phyloP scores from a whole-genome alignment of 1,139 yeast genomes.

The Lodderomyces elongisporus region DNA sequence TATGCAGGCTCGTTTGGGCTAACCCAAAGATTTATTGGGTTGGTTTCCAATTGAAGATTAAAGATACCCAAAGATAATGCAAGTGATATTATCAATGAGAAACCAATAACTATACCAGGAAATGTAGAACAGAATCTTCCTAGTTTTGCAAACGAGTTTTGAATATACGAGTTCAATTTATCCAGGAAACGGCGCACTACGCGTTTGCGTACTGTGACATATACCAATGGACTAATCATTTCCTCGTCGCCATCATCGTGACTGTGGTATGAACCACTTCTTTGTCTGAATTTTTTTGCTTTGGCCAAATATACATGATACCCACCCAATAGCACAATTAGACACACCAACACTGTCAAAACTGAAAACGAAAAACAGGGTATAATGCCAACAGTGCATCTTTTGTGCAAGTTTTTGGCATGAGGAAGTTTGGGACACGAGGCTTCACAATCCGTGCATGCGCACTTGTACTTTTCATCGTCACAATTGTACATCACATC shows the following conservation, averaged over 20 bases:
- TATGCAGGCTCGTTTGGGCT: slow-evolving; percentile 72
- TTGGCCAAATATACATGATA: slow-evolving; percentile 31
- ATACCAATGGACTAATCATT: slow-evolving; percentile 15
- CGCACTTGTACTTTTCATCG: slow-evolving; percentile 65
- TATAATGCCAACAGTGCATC: slow-evolving; percentile 55
- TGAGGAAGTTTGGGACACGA: slow-evolving; percentile 69
- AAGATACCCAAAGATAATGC: slow-evolving; percentile 51
- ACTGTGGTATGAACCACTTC: slow-evolving; percentile 7
- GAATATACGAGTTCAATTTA: slow-evolving; percentile 16
- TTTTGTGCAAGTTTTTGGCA: slow-evolving; percentile 27
- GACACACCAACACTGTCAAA: slow-evolving; percentile 43
- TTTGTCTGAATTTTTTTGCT: slow-evolving; percentile 8
- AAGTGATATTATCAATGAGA: slow-evolving; percentile 39
- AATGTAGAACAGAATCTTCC: slow-evolving; percentile 55
- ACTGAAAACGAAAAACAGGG: slow-evolving; percentile 74
- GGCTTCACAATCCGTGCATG: slow-evolving; percentile 83
- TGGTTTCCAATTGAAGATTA: slow-evolving; percentile 58
- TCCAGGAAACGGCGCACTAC: slow-evolving; percentile 10
- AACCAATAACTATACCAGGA: slow-evolving; percentile 52
- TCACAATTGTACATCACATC: slow-evolving; percentile 52
- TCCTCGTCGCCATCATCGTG: slow-evolving; percentile 18
- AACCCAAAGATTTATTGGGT: slow-evolving; percentile 88
- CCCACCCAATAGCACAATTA: slow-evolving; percentile 33
- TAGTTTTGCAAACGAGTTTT: slow-evolving; percentile 32
- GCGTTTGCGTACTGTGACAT: slow-evolving; percentile 11